Conservation (phyloP, 169 alveolate species). For the Plasmodium reichenowi region DNA sequence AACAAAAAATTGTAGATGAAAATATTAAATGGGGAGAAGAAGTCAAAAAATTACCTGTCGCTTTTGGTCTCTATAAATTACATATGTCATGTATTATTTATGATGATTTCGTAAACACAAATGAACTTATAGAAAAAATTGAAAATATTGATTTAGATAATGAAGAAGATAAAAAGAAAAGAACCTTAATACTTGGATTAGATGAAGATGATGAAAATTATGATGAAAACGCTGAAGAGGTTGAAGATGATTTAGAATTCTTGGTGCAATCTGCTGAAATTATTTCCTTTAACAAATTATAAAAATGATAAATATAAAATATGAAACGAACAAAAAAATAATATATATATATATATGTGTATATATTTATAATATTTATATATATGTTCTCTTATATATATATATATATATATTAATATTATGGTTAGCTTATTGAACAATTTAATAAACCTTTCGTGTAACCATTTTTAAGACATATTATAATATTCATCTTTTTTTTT, state of each 20-base stretch:
- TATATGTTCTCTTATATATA: too few species aligned
- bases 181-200: conserved; percentile 54
- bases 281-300: conserved; percentile 89
- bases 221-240: conserved; percentile 80
- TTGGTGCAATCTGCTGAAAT: conserved; percentile 90
- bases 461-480: too few species aligned
- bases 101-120: conserved; percentile 90
- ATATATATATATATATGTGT: background rate
- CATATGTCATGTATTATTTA: conserved; percentile 89
- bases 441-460: too few species aligned
- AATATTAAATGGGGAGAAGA: conserved; percentile 91
- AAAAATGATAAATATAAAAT: conserved; percentile 4
- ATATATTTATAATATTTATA: too few species aligned
- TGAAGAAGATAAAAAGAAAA: conserved; percentile 85
- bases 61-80: conserved; percentile 89
- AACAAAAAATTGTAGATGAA: conserved; percentile 85
- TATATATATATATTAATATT: too few species aligned
- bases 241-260: conserved; percentile 82
- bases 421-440: too few species aligned
- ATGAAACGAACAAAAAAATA: background rate
- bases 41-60: conserved; percentile 88
- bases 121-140: conserved; percentile 85
- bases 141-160: conserved; percentile 87
- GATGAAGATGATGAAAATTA: conserved; percentile 83
- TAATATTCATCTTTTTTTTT: too few species aligned